Base-by-base conservation (phyloP, 2,329 filamentous ascomycete species). In the Ophiostoma perfectum region DNA sequence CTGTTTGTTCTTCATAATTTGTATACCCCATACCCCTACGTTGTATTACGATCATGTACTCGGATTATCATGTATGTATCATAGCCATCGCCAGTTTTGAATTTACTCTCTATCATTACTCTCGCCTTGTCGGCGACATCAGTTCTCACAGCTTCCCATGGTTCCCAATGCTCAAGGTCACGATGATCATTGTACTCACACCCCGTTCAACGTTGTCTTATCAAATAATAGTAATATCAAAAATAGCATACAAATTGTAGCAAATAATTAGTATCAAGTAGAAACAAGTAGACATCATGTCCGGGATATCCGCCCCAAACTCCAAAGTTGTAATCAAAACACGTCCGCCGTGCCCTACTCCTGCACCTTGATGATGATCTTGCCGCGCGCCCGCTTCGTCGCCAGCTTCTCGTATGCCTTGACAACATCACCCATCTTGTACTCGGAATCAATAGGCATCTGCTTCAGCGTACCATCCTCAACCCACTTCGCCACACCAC, bases 401-500 rank as follows among this genome's bases (percentile, higher is more conserved):
- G 71, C 73, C 18, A 77, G 71, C 66, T 73, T 75, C 67, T 77
- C 76, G 52, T 74, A 78, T 0, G 76, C 77, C 73, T 75, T n/a
- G 14, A 16, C 66, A 1, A 68, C 74, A 12, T 77, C 73, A n/a
- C 73, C 73, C 71, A 78, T 73, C 3, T 66, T 49, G 39, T 72
- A 78, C 65, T 76, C 76, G 0, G 74, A 74, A 65, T 79, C 77
- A 11, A 77, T 72, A 5, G 72, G 70, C 52, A 75, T 72, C 42
- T 75, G 65, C 58, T 69, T 73, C 42, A 78, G 69, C 1, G 72
- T 63, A 2, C 77, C 77, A 6, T 74, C 70, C 6, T 73, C 72
- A 0, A 75, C 72, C 74, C 72, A 75, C 44, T 67, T 68, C 0
- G 73, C 74, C 14, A 74, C 74, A 45, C 74, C 70, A 39, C 71